Base-by-base conservation (phyloP, 2,329 filamentous ascomycete species). In the Cryoendolithus antarcticus region DNA sequence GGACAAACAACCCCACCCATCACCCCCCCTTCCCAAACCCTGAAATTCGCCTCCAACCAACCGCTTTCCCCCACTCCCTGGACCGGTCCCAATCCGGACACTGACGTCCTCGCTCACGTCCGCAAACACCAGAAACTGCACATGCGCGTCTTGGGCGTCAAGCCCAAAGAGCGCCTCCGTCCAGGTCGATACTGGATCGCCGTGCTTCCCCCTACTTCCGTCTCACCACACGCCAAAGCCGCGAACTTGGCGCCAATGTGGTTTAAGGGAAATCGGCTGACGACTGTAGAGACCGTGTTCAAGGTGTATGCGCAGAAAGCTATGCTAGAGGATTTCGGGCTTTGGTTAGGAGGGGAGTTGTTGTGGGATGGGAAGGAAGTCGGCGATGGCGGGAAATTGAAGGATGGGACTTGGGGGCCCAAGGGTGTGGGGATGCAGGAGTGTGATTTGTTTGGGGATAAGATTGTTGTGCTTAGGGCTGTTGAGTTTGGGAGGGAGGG, bases 151-250 rank as follows among this genome's bases (percentile, higher is more conserved):
- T 30, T 38, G 10, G 27, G 34, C 32, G 33, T 51, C 33, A 46
- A 19, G 15, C 15, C 15, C 15, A 19, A 19, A 19, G 15, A 19
- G 15, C 15, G 3, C 15, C 15, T 19, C 5, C 15, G 15, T 19
- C 15, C 15, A 19, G 15, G 50, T 27, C 46, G 58, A 12, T 61
- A 59, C 48, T 58, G 53, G 55, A 55, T 59, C 38, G 56, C 48
- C 9, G 50, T 61, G 4, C 42, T 59, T 9, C 40, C 47, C 34
- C 36, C 30, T 19, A 19, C 15, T 19, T 19, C 15, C 15, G 15
- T 19, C 15, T 19, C 15, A 19, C 15, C 15, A 19, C 15, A 19
- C 15, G 15, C 15, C 15, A 19, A 19, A 19, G 15, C 15, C 15
- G 15, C 15, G 15, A 19, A 19, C 15, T 19, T 19, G 15, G 15